Evolutionary conservation across 2,329 filamentous ascomycete species (phyloP).

Genomic region (Fusarium nelsonii): DNA sequence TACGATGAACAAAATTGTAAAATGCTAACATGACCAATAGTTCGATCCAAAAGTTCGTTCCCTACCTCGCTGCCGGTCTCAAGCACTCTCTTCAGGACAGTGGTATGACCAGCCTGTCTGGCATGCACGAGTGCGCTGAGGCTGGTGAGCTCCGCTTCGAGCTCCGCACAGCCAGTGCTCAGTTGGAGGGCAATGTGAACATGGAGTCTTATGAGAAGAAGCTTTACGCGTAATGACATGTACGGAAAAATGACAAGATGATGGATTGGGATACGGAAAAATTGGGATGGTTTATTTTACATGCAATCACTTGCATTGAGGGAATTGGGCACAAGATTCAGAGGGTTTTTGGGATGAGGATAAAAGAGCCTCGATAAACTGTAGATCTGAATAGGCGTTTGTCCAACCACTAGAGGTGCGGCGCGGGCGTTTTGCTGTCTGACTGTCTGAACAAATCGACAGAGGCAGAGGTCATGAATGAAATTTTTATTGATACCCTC

Average conservation of each 20-base stretch:
- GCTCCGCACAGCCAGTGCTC: constrained; percentile 91
- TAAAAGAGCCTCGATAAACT: constrained; percentile 39
- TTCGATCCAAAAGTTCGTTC: constrained; percentile 93
- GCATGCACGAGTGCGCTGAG: constrained; percentile 80
- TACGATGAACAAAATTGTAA: neutral
- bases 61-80: constrained; percentile 93
- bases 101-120: constrained; percentile 82
- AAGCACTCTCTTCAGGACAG: constrained; percentile 99
- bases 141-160: constrained; percentile 89
- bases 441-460: constrained; percentile 21
- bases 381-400: constrained; percentile 50
- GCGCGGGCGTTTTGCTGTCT: constrained; percentile 46
- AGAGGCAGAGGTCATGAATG: constrained; percentile 44
- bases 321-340: constrained; percentile 35
- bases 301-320: constrained; percentile 40
- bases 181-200: constrained; percentile 97
- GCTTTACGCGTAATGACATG: constrained; percentile 81
- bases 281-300: constrained; percentile 30
- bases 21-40: constrained; percentile 57
- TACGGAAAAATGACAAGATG: constrained; percentile 37
- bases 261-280: constrained; percentile 31
- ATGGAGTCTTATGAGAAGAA: constrained; percentile 99
- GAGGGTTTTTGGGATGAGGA: constrained; percentile 36
- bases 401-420: constrained; percentile 48
- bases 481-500: constrained; percentile 43